Conservation (phyloP, 257 asterid species). For the Penstemon davidsonii region DNA sequence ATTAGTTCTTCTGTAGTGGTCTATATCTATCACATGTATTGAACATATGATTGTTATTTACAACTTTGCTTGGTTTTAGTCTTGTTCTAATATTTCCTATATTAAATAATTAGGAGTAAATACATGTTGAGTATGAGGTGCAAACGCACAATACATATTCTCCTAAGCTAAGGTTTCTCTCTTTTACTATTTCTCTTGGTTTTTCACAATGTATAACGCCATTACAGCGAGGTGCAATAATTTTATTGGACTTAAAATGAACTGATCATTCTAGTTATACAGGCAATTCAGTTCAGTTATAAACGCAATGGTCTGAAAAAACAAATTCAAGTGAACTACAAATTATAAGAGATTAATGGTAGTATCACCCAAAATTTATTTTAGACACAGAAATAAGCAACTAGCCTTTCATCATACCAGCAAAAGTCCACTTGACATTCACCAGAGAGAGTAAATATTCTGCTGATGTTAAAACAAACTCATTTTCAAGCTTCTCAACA, state of each 20-base stretch:
- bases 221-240: slow-evolving; percentile 8
- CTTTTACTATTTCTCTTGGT: no score
- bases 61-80: no score
- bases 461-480: slow-evolving; percentile 73
- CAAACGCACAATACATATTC: no score
- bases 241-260: slow-evolving; percentile 19
- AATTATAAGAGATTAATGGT: slow-evolving; percentile 5
- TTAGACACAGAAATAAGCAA: slow-evolving; percentile 9
- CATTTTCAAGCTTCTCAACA: slow-evolving; percentile 83
- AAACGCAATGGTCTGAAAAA: slow-evolving; percentile 13
- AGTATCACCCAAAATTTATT: not conserved
- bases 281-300: not conserved
- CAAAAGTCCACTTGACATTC: slow-evolving; percentile 63
- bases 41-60: no score
- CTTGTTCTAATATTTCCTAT: no score
- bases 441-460: slow-evolving; percentile 69
- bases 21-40: not conserved
- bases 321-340: slow-evolving; percentile 19
- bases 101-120: no score
- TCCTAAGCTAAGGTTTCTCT: no score
- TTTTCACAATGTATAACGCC: not conserved
- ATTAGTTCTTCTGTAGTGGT: slow-evolving; percentile 8
- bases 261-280: not conserved
- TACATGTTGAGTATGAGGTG: no score
- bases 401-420: slow-evolving; percentile 47